Percentiles rank a stretch among this genome's conserved stretches.
Conservation (phyloP, 83 land plant genomes). For the Picea abies region DNA sequence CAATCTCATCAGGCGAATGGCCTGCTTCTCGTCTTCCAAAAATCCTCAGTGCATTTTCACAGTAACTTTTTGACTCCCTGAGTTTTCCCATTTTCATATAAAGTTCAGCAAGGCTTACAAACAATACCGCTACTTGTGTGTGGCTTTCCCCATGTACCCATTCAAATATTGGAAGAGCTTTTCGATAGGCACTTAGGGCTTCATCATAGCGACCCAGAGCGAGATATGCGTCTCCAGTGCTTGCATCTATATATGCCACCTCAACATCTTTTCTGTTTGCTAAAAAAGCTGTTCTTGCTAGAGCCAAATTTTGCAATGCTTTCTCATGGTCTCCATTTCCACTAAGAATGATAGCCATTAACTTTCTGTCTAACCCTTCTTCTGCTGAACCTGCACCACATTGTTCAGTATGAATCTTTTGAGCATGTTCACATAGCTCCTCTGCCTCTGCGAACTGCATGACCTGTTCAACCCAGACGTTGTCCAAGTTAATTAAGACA, state of each 20-base stretch:
- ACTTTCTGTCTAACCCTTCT: slow-evolving; percentile 39
- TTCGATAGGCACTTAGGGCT: slow-evolving; percentile 34
- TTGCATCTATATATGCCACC: slow-evolving; percentile 33
- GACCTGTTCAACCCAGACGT: slow-evolving; percentile 25
- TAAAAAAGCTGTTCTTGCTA: too few species aligned
- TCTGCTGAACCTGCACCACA: slow-evolving; percentile 35
- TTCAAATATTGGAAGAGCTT: slow-evolving; percentile 31
- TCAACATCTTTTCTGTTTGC: neutral
- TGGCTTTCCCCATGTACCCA: slow-evolving; percentile 29
- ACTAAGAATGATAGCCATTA: slow-evolving; percentile 36
- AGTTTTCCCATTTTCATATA: slow-evolving; percentile 32
- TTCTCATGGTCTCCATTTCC: slow-evolving; percentile 19
- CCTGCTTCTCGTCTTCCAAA: slow-evolving; percentile 27
- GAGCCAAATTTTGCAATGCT: too few species aligned
- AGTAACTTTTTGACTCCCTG: slow-evolving; percentile 37
- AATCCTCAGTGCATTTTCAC: slow-evolving; percentile 43
- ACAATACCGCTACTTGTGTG: slow-evolving; percentile 29
- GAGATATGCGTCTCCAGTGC: slow-evolving; percentile 42
- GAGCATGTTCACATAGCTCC: slow-evolving; percentile 35
- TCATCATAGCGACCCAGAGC: slow-evolving; percentile 45
- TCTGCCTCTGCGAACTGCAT: slow-evolving; percentile 43
- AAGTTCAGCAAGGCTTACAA: slow-evolving; percentile 41
- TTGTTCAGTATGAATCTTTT: slow-evolving; percentile 29
- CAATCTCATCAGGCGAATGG: slow-evolving; percentile 35
- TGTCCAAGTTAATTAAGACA: neutral